Evolutionary conservation across 108 stramenopile genomes (phyloP), one percentile per base, ranked within the genome.

Genomic region (Seminavis robusta): DNA sequence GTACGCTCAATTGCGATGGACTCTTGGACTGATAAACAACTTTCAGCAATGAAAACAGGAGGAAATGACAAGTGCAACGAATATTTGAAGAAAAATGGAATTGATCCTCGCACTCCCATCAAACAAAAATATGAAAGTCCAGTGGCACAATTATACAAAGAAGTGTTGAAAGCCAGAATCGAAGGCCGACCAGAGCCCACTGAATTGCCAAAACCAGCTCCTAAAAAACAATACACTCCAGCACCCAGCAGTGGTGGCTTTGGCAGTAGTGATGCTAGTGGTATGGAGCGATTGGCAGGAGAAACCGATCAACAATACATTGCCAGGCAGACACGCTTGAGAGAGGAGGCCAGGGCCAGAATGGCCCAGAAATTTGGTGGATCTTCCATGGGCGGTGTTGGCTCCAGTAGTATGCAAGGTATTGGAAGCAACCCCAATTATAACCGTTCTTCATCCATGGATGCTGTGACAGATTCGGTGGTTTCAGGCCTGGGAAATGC

Each of bases 1-100:
- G 96, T 98, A 16, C 84, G 96, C 15, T 94, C 92, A 36, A 94
- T 96, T 48, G 94, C 93, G 59, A 97, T 98, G 95, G 98, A 98
- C 74, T 92, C 93, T 15, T 99, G 98, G 98, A 84, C 90, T 21
- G 71, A 75, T 0, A 49, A 71, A 19, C 94, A 94, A 61, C 53
- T 94, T 34, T 46, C 66, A n/a, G 32, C 82, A 7, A 94, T 94
- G 94, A 88, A 83, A 56, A 26, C 47, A 19, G 92, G 92, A 36
- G 92, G 92, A 1, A 94, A 94, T 70, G 71, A 86, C 36, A 81
- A 81, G 39, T 86, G 81, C 54, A 73, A 77, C 36, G 41, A 49
- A 0, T 90, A 84, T 42, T 54, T 94, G 16, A 51, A 69, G n/a
- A 33, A 61, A 33, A 80, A 79, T 37, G 88, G 88, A 4, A 78